Evolutionary conservation across 129 eudicot species (phyloP).

Genomic region (Tagetes erecta): DNA sequence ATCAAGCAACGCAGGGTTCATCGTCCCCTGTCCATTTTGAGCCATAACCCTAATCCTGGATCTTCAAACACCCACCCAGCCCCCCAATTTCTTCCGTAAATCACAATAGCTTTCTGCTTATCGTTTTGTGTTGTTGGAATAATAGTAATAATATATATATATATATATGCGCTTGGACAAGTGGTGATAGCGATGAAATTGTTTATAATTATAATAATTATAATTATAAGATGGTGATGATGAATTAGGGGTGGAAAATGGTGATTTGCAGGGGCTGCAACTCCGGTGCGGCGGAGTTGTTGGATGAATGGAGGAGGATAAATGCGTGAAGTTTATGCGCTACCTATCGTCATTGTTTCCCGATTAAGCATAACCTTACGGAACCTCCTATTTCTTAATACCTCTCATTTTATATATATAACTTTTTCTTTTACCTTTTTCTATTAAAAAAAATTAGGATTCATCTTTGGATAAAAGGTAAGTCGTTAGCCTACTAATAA

Average conservation of each 20-base stretch:
- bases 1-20: constrained; percentile 56
- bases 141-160: background rate
- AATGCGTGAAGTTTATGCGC: background rate
- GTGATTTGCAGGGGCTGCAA: constrained; percentile 28
- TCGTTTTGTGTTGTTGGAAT: constrained; percentile 9
- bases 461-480: too few species aligned
- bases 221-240: background rate
- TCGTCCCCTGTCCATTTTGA: constrained; percentile 55
- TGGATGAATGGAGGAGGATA: constrained; percentile 6
- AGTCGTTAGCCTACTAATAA: too few species aligned
- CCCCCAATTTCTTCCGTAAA: constrained; percentile 18
- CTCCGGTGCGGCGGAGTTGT: constrained; percentile 58
- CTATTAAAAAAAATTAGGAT: too few species aligned
- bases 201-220: too few species aligned
- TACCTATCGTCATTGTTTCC: background rate
- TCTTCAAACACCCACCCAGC: constrained; percentile 2
- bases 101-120: constrained; percentile 16
- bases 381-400: background rate
- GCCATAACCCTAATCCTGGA: constrained; percentile 50
- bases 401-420: background rate
- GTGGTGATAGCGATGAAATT: constrained; percentile 29
- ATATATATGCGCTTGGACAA: constrained; percentile 18
- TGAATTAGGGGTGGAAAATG: constrained; percentile 4
- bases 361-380: background rate
- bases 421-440: too few species aligned